Evolutionary conservation across 116 monocot genomes (phyloP), one percentile per base, ranked within the genome.

Genomic region (Zostera marina): DNA sequence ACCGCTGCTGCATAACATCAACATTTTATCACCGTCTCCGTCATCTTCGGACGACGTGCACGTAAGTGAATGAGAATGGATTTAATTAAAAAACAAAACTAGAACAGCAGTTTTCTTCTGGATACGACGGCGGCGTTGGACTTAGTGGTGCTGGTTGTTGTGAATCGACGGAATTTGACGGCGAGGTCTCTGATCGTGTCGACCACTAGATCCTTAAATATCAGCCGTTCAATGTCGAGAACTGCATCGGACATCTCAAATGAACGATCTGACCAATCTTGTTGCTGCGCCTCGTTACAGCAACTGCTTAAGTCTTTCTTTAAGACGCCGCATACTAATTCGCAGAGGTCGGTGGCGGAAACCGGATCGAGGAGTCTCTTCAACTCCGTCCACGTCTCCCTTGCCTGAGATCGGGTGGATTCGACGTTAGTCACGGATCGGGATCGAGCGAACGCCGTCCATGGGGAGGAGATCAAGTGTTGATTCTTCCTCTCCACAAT

Each of bases 141-240:
- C 19, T 45, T 45, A 45, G n/a, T 15, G 5, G 13, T 47, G 16
- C 8, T 16, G n/a, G 0, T 0, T 0, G n/a, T 3, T 13, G 13
- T 7, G 32, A 5, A 5, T 32, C 32, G 32, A 32, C 32, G 16
- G 5, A 14, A 39, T 13, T 5, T 14, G 63, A 52, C 54, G 19
- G 78, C 75, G 8, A 89, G 84, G 1, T 80, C 75, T 22, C 68
- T 41, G 63, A 89, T 76, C 12, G 77, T 71, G 24, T 91, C 85
- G 0, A 65, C 79, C 8, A 91, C 76, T 0, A 91, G 77, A 67
- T 85, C 91, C 73, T 91, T 91, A 64, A 81, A 91, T 24, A 91
- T 39, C 60, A 69, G 66, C 64, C 85, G 68, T 38, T 91, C 91
- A 65, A 91, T 85, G 73, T 79, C 73, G 38, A 85, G 71, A n/a